Conservation (phyloP, 208 protist genomes). For the Wallacemonas collosoma region DNA sequence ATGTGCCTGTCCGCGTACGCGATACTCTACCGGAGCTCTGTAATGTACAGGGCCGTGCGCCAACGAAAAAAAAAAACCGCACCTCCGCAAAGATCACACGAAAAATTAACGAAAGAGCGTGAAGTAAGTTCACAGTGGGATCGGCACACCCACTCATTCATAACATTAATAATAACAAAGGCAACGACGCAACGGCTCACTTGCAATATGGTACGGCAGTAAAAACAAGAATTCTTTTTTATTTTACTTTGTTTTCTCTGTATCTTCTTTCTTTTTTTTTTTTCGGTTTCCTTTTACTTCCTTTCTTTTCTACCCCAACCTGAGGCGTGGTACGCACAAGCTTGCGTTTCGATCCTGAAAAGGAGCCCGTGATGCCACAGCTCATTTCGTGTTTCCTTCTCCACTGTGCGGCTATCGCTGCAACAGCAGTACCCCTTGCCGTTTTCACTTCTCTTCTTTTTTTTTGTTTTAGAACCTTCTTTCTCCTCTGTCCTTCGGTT, state of each 20-base stretch:
- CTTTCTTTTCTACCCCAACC: neutral
- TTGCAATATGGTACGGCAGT: neutral
- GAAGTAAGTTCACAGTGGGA: too few relatives aligned
- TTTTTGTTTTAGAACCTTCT: neutral
- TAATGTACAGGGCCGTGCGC: too few relatives aligned
- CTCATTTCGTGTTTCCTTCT: neutral
- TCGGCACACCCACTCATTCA: neutral
- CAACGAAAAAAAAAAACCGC: neutral
- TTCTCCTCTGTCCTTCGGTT: neutral
- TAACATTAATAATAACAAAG: neutral
- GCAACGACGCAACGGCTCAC: neutral
- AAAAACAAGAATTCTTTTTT: neutral
- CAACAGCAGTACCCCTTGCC: neutral
- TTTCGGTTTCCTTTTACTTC: neutral
- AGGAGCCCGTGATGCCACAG: neutral
- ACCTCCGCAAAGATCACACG: too few relatives aligned
- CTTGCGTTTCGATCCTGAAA: neutral
- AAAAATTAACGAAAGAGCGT: too few relatives aligned
- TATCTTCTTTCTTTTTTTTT: neutral
- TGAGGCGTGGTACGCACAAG: neutral
- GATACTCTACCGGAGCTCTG: too few relatives aligned
- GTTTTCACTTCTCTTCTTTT: conserved; percentile 3
- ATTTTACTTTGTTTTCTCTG: neutral
- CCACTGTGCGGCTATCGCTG: neutral
- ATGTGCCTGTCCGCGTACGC: too few relatives aligned